Evolutionary conservation across 2,329 filamentous ascomycete species (phyloP).

Genomic region (Fusarium coicis): DNA sequence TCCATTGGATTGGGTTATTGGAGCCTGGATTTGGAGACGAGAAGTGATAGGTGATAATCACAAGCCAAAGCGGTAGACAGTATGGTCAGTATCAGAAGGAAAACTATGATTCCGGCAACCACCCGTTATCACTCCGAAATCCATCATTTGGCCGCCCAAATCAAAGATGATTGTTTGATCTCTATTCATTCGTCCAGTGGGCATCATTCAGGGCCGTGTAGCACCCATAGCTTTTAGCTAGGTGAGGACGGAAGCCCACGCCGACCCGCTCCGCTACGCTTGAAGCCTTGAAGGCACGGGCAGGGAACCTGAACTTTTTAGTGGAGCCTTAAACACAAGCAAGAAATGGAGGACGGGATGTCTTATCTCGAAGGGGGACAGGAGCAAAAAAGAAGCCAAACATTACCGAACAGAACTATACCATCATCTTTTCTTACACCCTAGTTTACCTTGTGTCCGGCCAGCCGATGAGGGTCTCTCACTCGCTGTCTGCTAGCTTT

Average conservation of each 20-base stretch:
- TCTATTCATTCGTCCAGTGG: slow-evolving; percentile 14
- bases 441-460: slow-evolving; percentile 27
- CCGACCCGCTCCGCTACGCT: slow-evolving; percentile 35
- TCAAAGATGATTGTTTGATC: slow-evolving; percentile 1
- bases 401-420: not conserved
- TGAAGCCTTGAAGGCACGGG: slow-evolving; percentile 1
- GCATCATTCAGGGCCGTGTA: slow-evolving; percentile 33
- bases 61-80: not conserved
- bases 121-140: not conserved
- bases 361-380: slow-evolving; percentile 28
- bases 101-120: not conserved
- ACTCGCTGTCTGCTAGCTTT: not conserved
- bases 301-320: slow-evolving; percentile 38
- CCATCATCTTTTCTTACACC: slow-evolving; percentile 22
- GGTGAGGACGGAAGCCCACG: slow-evolving; percentile 33
- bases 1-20: slow-evolving; percentile 11
- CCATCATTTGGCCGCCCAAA: slow-evolving; percentile 22
- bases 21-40: slow-evolving; percentile 23
- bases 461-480: slow-evolving; percentile 28
- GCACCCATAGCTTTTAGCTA: slow-evolving; percentile 25
- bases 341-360: slow-evolving; percentile 31
- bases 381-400: slow-evolving; percentile 19
- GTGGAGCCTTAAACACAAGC: slow-evolving; percentile 31
- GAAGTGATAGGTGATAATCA: slow-evolving; percentile 11
- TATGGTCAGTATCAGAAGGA: not conserved